Conservation (phyloP, 1,139 yeast species). For the Citeromyces hawaiiensis region DNA sequence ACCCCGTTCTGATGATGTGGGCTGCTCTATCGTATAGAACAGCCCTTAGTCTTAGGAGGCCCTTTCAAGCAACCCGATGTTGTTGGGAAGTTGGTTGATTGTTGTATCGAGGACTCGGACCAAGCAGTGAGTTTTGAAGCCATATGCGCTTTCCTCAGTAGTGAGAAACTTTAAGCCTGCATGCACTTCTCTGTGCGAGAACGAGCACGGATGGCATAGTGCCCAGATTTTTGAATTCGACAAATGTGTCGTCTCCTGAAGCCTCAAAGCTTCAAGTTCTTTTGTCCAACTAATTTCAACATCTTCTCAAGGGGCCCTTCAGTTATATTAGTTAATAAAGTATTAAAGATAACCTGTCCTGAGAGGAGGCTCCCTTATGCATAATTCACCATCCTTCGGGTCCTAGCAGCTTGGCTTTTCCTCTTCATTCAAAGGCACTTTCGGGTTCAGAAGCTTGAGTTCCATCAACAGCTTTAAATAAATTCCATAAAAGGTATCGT, state of each 20-base stretch:
- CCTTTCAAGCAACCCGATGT: conserved; percentile 40
- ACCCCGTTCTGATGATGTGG: conserved; percentile 31
- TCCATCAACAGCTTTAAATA: conserved; percentile 34
- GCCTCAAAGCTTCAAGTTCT: no score
- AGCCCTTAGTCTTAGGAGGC: conserved; percentile 64
- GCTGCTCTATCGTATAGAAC: conserved; percentile 83
- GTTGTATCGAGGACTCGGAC: conserved; percentile 19
- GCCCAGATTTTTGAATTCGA: conserved; percentile 9
- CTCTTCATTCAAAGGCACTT: conserved; percentile 8
- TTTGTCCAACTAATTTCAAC: no score
- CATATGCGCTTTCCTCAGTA: conserved; percentile 60
- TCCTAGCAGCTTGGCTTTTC: no score
- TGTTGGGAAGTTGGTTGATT: conserved; percentile 26
- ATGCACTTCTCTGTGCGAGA: conserved; percentile 34
- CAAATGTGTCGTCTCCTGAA: conserved; percentile 18
- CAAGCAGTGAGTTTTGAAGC: conserved; percentile 40
- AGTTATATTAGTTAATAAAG: no score
- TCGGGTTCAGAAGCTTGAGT: conserved; percentile 3
- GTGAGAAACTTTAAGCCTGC: conserved; percentile 59
- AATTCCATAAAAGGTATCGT: conserved; percentile 57
- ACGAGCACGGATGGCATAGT: conserved; percentile 52
- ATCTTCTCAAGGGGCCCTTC: no score
- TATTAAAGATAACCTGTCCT: no score
- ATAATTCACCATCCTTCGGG: no score
- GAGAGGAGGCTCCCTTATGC: no score